These are phyloP conservation scores for Xerocomellus chrysenteron DNA, from an alignment of 768 basidiomycete species.

Conservation along the genomic window DNA sequence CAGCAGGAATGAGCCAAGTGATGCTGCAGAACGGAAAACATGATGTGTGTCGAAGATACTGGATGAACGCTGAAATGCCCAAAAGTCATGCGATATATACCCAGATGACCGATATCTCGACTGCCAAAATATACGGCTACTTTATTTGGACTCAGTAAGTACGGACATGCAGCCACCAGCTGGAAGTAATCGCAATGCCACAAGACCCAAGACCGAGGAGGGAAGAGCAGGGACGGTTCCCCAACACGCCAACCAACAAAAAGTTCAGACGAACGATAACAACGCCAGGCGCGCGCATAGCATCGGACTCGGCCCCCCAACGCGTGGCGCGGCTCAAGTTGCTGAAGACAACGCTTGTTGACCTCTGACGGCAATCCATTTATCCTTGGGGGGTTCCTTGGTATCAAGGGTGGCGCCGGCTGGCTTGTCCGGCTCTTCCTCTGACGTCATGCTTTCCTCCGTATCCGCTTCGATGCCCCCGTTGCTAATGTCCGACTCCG, in stretches of 20 bases:
- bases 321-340: not conserved
- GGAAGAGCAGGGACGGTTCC: not conserved
- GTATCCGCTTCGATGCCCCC: constrained; percentile 69
- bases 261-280: constrained; percentile 12
- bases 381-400: constrained; percentile 50
- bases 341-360: constrained; percentile 28
- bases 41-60: constrained; percentile 3
- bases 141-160: constrained; percentile 23
- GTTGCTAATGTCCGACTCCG: constrained; percentile 59
- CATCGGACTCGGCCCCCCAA: not conserved
- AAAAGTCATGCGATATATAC: constrained; percentile 8
- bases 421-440: constrained; percentile 56
- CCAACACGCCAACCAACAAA: constrained; percentile 5
- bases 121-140: constrained; percentile 19
- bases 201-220: constrained; percentile 15
- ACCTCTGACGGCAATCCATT: constrained; percentile 76
- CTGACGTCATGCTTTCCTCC: constrained; percentile 74
- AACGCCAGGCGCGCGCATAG: not conserved
- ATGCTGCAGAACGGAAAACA: not conserved
- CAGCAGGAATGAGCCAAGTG: not conserved
- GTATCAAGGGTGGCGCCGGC: constrained; percentile 13
- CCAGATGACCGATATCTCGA: constrained; percentile 3
- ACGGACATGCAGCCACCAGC: constrained; percentile 17
- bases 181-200: constrained; percentile 19
- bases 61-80: not conserved